Conservation (phyloP, 2,329 filamentous ascomycete species). For the Talaromyces sp. region DNA sequence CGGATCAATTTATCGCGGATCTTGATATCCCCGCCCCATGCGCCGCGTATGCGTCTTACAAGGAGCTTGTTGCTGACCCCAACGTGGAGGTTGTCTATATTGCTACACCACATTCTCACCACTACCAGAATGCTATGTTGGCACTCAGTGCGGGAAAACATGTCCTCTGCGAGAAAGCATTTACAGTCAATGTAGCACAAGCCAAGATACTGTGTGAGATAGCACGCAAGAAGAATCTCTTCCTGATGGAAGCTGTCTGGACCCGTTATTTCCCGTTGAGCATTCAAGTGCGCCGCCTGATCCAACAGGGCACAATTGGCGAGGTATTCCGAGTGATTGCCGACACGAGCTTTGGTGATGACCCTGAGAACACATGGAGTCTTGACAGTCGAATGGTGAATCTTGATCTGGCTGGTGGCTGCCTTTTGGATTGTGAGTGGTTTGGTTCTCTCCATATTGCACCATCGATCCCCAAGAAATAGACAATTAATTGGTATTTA, state of each 20-base stretch:
- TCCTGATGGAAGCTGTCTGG: conserved; percentile 89
- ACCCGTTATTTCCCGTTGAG: conserved; percentile 86
- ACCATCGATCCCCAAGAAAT: background rate
- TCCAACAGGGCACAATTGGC: conserved; percentile 64
- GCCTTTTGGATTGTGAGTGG: conserved; percentile 67
- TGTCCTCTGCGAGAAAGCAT: conserved; percentile 87
- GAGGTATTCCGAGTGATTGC: conserved; percentile 60
- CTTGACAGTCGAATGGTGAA: conserved; percentile 79
- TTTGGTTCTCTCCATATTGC: background rate
- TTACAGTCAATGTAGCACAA: conserved; percentile 82
- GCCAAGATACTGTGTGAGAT: conserved; percentile 70
- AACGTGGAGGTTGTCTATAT: conserved; percentile 86
- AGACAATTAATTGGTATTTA: background rate
- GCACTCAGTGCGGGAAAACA: conserved; percentile 81
- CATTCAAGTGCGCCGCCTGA: conserved; percentile 62
- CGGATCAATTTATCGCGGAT: conserved; percentile 71
- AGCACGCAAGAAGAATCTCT: conserved; percentile 71
- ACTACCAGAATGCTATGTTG: conserved; percentile 90
- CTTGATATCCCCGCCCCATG: conserved; percentile 69
- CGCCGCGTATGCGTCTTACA: conserved; percentile 77
- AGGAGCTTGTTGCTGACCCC: conserved; percentile 75
- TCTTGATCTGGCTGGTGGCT: conserved; percentile 77
- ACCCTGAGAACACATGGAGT: conserved; percentile 62
- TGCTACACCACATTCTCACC: conserved; percentile 87
- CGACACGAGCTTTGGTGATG: conserved; percentile 64